These are phyloP conservation scores for Botrytis tulipae DNA, from an alignment of 2,329 filamentous ascomycete species.

Conservation along the genomic window DNA sequence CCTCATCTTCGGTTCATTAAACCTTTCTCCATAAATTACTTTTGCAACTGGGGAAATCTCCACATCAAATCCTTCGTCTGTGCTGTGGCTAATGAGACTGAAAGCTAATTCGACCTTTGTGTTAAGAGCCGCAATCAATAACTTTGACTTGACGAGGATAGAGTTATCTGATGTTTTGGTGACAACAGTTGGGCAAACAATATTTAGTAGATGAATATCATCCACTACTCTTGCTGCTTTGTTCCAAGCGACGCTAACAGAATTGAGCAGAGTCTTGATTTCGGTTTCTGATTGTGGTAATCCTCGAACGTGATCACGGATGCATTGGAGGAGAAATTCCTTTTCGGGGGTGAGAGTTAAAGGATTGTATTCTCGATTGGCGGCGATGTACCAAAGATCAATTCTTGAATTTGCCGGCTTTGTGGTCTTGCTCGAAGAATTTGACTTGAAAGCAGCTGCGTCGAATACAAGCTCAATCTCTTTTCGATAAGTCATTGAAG, in stretches of 20 bases:
- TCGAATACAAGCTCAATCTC: slow-evolving; percentile 75
- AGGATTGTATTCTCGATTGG: slow-evolving; percentile 52
- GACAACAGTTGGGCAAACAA: slow-evolving; percentile 64
- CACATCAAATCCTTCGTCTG: slow-evolving; percentile 53
- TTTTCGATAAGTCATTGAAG: slow-evolving; percentile 72
- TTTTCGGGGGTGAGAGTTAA: slow-evolving; percentile 61
- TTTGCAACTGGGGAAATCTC: slow-evolving; percentile 53
- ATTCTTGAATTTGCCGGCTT: slow-evolving; percentile 51
- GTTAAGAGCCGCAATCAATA: slow-evolving; percentile 63
- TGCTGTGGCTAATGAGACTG: slow-evolving; percentile 49
- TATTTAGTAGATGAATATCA: slow-evolving; percentile 60
- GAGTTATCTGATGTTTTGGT: slow-evolving; percentile 62
- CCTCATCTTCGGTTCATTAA: slow-evolving; percentile 72
- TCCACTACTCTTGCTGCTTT: slow-evolving; percentile 58
- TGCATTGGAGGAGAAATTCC: slow-evolving; percentile 72
- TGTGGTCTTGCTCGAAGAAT: slow-evolving; percentile 23
- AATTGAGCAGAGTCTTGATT: slow-evolving; percentile 55
- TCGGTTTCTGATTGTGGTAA: slow-evolving; percentile 57
- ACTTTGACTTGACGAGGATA: slow-evolving; percentile 57
- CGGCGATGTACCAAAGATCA: slow-evolving; percentile 68
- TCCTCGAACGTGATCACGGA: slow-evolving; percentile 64
- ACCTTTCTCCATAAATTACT: slow-evolving; percentile 75
- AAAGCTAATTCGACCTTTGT: slow-evolving; percentile 68
- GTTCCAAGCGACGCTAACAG: slow-evolving; percentile 65
- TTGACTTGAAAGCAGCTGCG: slow-evolving; percentile 55